phyloP scores from a whole-genome alignment of 2,329 filamentous ascomycete genomes.

The Talaromyces pinophilus region DNA sequence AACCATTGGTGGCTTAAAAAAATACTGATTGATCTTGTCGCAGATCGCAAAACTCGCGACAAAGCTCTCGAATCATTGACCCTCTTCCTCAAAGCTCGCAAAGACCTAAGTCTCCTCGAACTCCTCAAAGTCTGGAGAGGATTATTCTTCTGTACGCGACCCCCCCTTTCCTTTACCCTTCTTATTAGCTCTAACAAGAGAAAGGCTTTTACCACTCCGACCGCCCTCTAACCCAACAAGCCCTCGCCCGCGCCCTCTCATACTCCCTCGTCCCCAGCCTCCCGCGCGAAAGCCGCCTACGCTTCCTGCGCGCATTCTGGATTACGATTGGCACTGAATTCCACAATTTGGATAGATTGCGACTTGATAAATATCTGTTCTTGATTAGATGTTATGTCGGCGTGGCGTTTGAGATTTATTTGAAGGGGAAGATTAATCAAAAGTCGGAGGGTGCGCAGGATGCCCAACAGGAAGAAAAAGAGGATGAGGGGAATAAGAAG shows the following conservation, averaged over 20 bases:
- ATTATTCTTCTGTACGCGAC: constrained; percentile 72
- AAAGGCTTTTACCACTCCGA: constrained; percentile 87
- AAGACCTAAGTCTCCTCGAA: constrained; percentile 66
- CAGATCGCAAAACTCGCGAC: constrained; percentile 77
- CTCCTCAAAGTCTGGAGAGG: constrained; percentile 91
- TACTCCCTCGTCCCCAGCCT: constrained; percentile 63
- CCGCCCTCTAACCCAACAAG: constrained; percentile 82
- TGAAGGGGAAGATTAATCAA: constrained; percentile 32
- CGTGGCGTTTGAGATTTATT: constrained; percentile 60
- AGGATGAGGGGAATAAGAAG: constrained; percentile 36
- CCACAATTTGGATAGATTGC: constrained; percentile 69
- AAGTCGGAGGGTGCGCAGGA: constrained; percentile 15
- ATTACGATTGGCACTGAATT: constrained; percentile 69
- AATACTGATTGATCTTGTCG: not conserved
- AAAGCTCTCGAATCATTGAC: constrained; percentile 75
- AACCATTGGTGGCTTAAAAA: constrained; percentile 26
- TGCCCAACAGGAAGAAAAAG: constrained; percentile 12
- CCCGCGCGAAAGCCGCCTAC: constrained; percentile 48
- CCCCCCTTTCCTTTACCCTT: not conserved
- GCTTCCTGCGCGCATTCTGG: constrained; percentile 67
- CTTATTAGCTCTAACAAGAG: not conserved
- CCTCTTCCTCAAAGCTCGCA: constrained; percentile 70
- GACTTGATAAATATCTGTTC: constrained; percentile 91
- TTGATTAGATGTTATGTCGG: constrained; percentile 77
- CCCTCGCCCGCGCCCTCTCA: constrained; percentile 75